These are phyloP conservation scores for Cercospora zeina DNA, from an alignment of 2,329 filamentous ascomycete species.

Conservation along the genomic window DNA sequence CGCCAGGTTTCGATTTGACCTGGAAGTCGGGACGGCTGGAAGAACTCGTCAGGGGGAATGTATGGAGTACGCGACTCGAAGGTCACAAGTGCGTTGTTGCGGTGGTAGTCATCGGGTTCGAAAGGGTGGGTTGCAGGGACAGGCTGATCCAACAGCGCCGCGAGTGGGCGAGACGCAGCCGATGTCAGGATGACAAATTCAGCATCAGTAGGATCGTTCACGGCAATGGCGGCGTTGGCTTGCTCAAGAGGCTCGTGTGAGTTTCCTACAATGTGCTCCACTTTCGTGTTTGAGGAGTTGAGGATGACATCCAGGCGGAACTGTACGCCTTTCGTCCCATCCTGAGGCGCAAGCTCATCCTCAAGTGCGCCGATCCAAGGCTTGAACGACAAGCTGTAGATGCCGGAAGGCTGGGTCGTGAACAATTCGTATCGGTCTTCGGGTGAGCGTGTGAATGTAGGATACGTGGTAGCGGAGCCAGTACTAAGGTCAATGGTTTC, in stretches of 20 bases:
- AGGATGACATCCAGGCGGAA: conserved; percentile 60
- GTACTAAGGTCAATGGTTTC: conserved; percentile 44
- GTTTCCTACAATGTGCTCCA: conserved; percentile 47
- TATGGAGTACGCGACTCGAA: conserved; percentile 61
- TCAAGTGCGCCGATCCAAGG: conserved; percentile 60
- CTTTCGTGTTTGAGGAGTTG: conserved; percentile 51
- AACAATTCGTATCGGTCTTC: conserved; percentile 60
- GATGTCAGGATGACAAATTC: conserved; percentile 58
- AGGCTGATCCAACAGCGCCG: conserved; percentile 55
- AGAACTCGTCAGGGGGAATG: conserved; percentile 58
- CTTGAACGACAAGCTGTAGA: conserved; percentile 57
- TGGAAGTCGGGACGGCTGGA: conserved; percentile 58
- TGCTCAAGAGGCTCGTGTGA: conserved; percentile 32
- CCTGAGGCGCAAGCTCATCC: conserved; percentile 50
- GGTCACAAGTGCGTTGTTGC: conserved; percentile 42
- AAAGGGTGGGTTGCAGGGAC: conserved; percentile 59
- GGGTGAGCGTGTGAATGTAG: conserved; percentile 58
- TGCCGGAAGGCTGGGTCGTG: conserved; percentile 56
- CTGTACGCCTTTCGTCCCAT: conserved; percentile 51
- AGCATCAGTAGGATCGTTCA: conserved; percentile 56
- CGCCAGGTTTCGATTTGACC: conserved; percentile 41
- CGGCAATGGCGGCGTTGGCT: conserved; percentile 51
- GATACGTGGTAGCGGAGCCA: conserved; percentile 44
- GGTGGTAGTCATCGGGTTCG: conserved; percentile 27
- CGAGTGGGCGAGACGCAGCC: conserved; percentile 42